phyloP scores from a whole-genome alignment of 176 grass and related monocot genomes.

The Secale cereale region DNA sequence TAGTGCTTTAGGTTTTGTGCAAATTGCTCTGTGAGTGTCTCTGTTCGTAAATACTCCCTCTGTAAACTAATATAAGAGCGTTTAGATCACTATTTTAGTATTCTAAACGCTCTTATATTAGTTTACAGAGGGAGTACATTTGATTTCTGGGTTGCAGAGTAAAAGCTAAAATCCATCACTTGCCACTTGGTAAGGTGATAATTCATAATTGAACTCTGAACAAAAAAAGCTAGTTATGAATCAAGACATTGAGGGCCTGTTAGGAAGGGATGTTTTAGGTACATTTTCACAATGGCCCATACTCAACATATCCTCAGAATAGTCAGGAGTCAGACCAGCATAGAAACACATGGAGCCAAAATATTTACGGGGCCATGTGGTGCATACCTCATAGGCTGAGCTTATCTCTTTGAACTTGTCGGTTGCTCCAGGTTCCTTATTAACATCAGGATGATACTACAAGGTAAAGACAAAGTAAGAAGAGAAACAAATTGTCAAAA shows the following conservation, averaged over 20 bases:
- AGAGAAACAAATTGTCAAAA: conserved; percentile 1
- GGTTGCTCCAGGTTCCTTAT: conserved; percentile 90
- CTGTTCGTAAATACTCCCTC: neutral
- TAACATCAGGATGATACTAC: conserved; percentile 98
- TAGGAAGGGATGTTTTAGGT: neutral
- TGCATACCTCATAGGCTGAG: conserved; percentile 85
- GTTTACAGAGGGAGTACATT: too few relatives aligned
- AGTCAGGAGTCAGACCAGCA: neutral
- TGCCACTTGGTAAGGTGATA: neutral
- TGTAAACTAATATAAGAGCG: too few relatives aligned
- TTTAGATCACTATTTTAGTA: too few relatives aligned
- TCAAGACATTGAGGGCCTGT: neutral
- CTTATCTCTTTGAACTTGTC: conserved; percentile 99
- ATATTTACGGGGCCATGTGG: neutral
- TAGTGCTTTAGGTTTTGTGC: neutral
- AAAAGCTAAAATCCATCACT: neutral
- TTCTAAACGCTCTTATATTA: too few relatives aligned
- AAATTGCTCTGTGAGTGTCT: neutral
- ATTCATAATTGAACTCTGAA: neutral
- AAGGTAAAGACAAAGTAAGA: neutral
- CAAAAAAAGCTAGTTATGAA: neutral
- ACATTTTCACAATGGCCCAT: neutral
- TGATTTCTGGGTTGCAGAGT: neutral
- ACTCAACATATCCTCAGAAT: neutral
- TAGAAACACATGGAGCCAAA: neutral